A percentile compares a stretch with the other conserved stretches of the same genome.
Evolutionary conservation across 2,329 filamentous ascomycete genomes (phyloP).

Genomic region (Chrysosporium queenslandicum): DNA sequence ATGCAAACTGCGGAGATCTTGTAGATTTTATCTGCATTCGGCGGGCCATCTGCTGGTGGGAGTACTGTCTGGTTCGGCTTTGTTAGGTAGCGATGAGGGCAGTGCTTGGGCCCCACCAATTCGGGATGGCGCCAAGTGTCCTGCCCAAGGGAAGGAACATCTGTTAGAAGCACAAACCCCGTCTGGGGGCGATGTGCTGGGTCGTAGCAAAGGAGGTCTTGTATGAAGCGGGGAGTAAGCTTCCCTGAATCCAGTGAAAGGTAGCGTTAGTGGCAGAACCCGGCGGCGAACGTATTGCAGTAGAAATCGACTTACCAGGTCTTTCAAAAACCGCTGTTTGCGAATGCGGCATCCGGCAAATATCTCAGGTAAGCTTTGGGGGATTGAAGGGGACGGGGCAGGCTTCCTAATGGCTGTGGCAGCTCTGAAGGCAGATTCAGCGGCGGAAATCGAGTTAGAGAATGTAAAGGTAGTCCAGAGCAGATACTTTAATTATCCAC

Average conservation of each 20-base stretch:
- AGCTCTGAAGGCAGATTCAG: background rate
- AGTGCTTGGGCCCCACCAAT: conserved; percentile 38
- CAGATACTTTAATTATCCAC: background rate
- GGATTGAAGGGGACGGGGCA: background rate
- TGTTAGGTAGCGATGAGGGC: conserved; percentile 49
- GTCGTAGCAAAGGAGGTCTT: conserved; percentile 39
- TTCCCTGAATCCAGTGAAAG: conserved; percentile 34
- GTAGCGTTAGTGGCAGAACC: background rate
- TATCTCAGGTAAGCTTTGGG: background rate
- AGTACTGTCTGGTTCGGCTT: conserved; percentile 47
- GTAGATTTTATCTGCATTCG: conserved; percentile 35
- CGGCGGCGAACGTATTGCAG: no score
- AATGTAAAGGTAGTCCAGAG: background rate
- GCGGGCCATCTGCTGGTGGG: conserved; percentile 32
- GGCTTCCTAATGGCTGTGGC: background rate
- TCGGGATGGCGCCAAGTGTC: conserved; percentile 25
- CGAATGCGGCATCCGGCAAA: background rate
- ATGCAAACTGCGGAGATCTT: conserved; percentile 53
- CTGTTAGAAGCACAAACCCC: conserved; percentile 48
- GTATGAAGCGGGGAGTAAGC: conserved; percentile 41
- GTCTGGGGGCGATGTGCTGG: conserved; percentile 34
- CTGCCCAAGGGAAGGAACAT: conserved; percentile 45
- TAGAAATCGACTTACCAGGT: conserved; percentile 3
- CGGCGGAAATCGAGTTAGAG: background rate
- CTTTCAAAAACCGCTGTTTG: background rate